Conservation (phyloP, 306 rosid genomes). For the Heteromeles arbutifolia region DNA sequence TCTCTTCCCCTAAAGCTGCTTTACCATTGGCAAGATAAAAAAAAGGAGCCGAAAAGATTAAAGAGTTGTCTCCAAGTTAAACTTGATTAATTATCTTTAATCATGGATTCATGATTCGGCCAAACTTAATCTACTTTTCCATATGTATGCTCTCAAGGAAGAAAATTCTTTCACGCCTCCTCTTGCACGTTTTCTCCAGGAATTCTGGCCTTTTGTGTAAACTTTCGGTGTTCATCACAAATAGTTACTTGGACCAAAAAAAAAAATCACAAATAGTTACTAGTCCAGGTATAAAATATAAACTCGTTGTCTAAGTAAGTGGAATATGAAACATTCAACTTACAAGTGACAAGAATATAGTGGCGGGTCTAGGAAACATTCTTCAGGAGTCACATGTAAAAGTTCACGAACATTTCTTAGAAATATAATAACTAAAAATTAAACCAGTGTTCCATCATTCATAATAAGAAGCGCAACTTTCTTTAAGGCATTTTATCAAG, state of each 20-base stretch:
- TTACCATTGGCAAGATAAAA: not conserved
- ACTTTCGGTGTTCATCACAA: not conserved
- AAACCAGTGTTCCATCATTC: no score
- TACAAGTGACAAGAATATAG: no score
- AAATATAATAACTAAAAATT: no score
- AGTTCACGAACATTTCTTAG: no score
- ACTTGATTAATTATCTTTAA: not conserved
- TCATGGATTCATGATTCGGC: not conserved
- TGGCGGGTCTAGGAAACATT: no score
- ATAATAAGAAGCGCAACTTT: no score
- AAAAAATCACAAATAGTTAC: no score
- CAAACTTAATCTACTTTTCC: not conserved
- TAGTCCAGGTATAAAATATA: no score
- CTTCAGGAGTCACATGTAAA: no score
- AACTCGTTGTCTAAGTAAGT: no score
- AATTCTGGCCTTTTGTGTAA: not conserved
- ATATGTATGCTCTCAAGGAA: not conserved
- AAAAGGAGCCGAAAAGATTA: not conserved
- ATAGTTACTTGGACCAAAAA: no score
- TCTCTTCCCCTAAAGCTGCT: not conserved
- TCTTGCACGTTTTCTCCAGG: not conserved
- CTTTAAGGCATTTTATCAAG: no score
- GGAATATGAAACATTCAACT: not conserved
- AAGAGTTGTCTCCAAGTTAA: not conserved
- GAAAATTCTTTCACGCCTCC: not conserved